Evolutionary conservation across 2,329 filamentous ascomycete genomes (phyloP).

Genomic region (Bipolaris zeicola): DNA sequence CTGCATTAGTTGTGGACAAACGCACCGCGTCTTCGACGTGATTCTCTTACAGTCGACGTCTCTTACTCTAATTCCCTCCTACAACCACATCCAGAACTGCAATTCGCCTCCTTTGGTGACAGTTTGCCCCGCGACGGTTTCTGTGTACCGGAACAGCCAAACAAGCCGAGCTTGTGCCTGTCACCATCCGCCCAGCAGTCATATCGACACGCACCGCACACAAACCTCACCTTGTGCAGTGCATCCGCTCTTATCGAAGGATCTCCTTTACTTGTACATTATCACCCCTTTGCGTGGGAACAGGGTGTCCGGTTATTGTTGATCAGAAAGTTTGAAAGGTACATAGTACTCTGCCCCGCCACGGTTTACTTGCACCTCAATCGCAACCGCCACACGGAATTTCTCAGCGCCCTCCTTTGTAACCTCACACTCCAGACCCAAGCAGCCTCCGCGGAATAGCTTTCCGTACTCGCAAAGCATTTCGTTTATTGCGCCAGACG

Average conservation of each 20-base stretch:
- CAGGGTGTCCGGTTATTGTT: slow-evolving; percentile 1
- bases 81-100: neutral
- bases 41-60: slow-evolving; percentile 27
- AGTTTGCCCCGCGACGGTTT: neutral
- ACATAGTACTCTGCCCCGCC: slow-evolving; percentile 31
- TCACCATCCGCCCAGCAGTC: slow-evolving; percentile 6
- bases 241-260: neutral
- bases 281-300: neutral
- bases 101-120: slow-evolving; percentile 1
- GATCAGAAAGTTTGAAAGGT: slow-evolving; percentile 17
- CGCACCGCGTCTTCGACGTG: slow-evolving; percentile 31
- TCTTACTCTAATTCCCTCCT: slow-evolving; percentile 9
- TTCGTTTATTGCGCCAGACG: neutral
- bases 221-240: slow-evolving; percentile 10
- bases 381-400: slow-evolving; percentile 19
- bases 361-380: slow-evolving; percentile 17
- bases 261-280: neutral
- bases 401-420: neutral
- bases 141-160: slow-evolving; percentile 3
- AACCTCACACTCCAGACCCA: neutral
- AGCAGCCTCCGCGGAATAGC: neutral
- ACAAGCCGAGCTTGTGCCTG: slow-evolving; percentile 5
- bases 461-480: slow-evolving; percentile 1
- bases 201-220: slow-evolving; percentile 1
- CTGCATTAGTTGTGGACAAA: slow-evolving; percentile 24